Evolutionary conservation across 495 filamentous ascomycete genomes (phyloP).

Genomic region (Xylaria palmicola): DNA sequence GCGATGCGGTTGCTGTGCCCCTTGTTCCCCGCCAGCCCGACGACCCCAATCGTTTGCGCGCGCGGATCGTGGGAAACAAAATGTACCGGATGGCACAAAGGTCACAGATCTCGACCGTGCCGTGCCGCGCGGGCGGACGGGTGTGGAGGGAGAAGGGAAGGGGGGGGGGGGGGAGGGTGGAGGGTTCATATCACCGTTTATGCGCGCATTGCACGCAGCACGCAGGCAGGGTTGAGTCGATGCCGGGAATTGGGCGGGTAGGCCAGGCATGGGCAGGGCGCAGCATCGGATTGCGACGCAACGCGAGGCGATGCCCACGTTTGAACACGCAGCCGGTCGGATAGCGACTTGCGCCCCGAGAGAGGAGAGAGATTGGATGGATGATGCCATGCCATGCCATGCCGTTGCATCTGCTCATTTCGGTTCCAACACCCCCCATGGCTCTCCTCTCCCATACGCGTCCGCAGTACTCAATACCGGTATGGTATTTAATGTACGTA

Average conservation of each 20-base stretch:
- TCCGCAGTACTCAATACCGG: background rate
- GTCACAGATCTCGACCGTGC: background rate
- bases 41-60: no score
- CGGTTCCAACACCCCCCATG: background rate
- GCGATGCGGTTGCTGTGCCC: no score
- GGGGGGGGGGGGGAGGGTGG: background rate
- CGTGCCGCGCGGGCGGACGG: background rate
- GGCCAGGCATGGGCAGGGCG: no score
- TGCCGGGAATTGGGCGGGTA: background rate
- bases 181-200: conserved; percentile 2
- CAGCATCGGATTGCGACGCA: no score
- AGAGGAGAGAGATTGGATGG: background rate
- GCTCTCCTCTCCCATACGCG: background rate
- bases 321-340: no score
- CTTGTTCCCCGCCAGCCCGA: no score
- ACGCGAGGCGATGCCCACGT: no score
- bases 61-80: no score
- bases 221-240: background rate
- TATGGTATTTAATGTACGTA: background rate
- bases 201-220: background rate
- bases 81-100: background rate
- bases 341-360: background rate
- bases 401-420: background rate
- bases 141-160: background rate
- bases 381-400: no score